phyloP scores from a whole-genome alignment of 164 flowering plant genomes.

The Cinnamomum chago region DNA sequence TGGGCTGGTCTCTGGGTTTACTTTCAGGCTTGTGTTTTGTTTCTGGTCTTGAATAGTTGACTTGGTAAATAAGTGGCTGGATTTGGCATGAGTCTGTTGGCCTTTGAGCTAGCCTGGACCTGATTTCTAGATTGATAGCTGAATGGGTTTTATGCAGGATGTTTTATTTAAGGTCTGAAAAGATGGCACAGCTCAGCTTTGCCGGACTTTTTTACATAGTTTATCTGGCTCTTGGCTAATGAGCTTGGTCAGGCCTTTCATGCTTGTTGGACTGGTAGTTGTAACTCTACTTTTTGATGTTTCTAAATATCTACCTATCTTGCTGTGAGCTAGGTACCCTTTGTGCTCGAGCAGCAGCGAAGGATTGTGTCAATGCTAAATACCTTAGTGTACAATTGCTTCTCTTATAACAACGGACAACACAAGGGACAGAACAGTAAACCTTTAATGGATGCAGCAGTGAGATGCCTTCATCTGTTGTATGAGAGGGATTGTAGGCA shows the following conservation, averaged over 20 bases:
- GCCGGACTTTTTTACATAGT: no score
- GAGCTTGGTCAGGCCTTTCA: neutral
- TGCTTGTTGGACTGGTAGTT: neutral
- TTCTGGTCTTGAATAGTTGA: neutral
- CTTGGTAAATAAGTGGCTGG: neutral
- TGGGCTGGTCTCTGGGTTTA: neutral
- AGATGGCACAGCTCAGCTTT: neutral
- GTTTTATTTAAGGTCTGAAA: neutral
- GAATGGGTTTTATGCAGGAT: neutral
- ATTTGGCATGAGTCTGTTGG: neutral
- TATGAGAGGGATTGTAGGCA: slow-evolving; percentile 99
- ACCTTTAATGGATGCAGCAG: slow-evolving; percentile 75
- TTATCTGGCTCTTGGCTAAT: neutral
- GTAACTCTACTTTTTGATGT: neutral
- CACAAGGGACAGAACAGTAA: slow-evolving; percentile 30
- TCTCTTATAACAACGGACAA: slow-evolving; percentile 29
- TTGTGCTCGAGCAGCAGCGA: slow-evolving; percentile 77
- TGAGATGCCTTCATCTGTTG: slow-evolving; percentile 80
- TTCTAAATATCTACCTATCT: slow-evolving; percentile 6
- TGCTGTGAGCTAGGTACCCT: slow-evolving; percentile 63
- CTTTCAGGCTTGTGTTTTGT: neutral
- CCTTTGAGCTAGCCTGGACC: neutral
- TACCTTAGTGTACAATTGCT: slow-evolving; percentile 82
- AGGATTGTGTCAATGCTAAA: slow-evolving; percentile 75
- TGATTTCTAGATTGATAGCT: neutral